These are phyloP conservation scores for Zea luxurians DNA, from an alignment of 176 grass and related monocot genomes.

Conservation along the genomic window DNA sequence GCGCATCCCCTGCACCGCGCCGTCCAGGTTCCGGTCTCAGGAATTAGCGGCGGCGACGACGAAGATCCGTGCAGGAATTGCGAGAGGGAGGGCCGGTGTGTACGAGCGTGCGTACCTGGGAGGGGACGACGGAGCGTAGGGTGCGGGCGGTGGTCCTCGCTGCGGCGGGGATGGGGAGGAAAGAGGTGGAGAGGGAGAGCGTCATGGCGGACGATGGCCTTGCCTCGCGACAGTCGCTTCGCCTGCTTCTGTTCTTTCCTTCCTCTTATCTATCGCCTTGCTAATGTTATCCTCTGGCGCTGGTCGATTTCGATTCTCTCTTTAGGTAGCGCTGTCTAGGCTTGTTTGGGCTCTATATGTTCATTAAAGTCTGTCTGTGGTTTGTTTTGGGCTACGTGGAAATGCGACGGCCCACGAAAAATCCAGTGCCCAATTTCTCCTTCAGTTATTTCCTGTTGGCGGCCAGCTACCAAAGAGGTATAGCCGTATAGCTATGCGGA, in stretches of 20 bases:
- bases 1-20: constrained; percentile 45
- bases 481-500: too few species aligned
- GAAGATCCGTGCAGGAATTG: neutral
- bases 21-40: neutral
- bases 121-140: constrained; percentile 49
- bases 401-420: constrained; percentile 7
- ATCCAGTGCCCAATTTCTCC: neutral
- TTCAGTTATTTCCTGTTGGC: neutral
- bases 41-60: neutral
- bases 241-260: neutral
- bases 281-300: constrained; percentile 23
- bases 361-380: neutral
- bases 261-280: constrained; percentile 6
- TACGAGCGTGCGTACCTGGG: constrained; percentile 28
- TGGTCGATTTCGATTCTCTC: neutral
- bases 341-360: neutral
- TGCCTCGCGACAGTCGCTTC: neutral
- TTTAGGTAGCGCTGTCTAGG: neutral
- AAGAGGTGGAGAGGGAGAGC: constrained; percentile 65
- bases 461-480: too few species aligned
- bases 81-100: neutral
- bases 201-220: constrained; percentile 52
- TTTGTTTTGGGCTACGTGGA: constrained; percentile 13
- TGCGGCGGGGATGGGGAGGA: constrained; percentile 50
- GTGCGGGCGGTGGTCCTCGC: constrained; percentile 25